A percentile compares a stretch with the other conserved stretches of the same genome.
Evolutionary conservation across 2,329 filamentous ascomycete species (phyloP).

Genomic region (Ophiocordyceps camponoti-leonardi): DNA sequence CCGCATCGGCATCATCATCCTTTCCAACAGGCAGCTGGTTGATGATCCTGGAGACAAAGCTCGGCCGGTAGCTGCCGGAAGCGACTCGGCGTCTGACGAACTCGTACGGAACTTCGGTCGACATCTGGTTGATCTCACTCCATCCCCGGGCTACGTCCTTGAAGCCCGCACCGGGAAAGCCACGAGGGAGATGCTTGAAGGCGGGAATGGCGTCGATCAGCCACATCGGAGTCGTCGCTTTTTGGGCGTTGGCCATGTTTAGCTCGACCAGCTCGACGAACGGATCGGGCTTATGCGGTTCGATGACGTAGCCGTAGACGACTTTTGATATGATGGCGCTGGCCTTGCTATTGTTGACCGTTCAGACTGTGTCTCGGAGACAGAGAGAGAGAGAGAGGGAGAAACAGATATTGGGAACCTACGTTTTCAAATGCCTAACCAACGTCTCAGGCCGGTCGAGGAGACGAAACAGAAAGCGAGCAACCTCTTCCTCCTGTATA

Average conservation of each 20-base stretch:
- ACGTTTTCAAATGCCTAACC: neutral
- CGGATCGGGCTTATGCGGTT: conserved; percentile 11
- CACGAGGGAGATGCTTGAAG: neutral
- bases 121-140: neutral
- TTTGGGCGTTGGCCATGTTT: conserved; percentile 12
- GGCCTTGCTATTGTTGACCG: no score
- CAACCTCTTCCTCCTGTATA: neutral
- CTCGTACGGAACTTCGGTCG: neutral
- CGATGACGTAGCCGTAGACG: conserved; percentile 15
- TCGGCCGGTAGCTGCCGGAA: neutral
- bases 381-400: no score
- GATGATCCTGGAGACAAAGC: neutral
- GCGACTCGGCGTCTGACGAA: neutral
- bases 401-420: neutral
- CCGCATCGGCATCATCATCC: no score
- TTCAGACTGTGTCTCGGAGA: conserved; percentile 4
- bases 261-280: conserved; percentile 12
- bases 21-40: no score
- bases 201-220: conserved; percentile 9
- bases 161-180: neutral
- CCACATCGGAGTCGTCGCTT: conserved; percentile 14
- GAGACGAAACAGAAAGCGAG: neutral
- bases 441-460: neutral
- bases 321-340: neutral
- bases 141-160: neutral